Conservation (phyloP, 1,139 yeast species). For the Geotrichum carabidarum region DNA sequence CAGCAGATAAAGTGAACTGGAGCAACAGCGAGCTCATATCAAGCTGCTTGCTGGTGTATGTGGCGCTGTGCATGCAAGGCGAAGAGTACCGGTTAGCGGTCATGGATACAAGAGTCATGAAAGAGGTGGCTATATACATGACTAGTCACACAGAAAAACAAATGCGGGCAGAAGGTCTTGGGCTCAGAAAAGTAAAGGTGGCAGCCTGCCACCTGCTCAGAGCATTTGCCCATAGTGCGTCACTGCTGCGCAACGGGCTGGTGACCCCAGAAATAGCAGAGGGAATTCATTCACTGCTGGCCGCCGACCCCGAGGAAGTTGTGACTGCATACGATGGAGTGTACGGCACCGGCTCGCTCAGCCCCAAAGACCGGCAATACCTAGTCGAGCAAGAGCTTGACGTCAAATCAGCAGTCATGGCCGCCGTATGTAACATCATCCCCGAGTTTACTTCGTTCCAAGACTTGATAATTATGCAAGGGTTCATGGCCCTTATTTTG, state of each 20-base stretch:
- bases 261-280: conserved; percentile 54
- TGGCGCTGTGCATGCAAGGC: conserved; percentile 36
- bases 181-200: conserved; percentile 31
- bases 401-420: conserved; percentile 56
- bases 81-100: conserved; percentile 35
- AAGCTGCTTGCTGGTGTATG: conserved; percentile 32
- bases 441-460: conserved; percentile 76
- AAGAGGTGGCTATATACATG: conserved; percentile 31
- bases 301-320: conserved; percentile 24
- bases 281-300: conserved; percentile 43
- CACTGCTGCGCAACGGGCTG: conserved; percentile 62
- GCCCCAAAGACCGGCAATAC: conserved; percentile 28
- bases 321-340: conserved; percentile 11
- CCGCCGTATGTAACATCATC: conserved; percentile 69
- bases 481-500: conserved; percentile 48
- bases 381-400: conserved; percentile 39
- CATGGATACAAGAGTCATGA: conserved; percentile 34
- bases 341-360: conserved; percentile 19
- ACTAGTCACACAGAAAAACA: conserved; percentile 21
- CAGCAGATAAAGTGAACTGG: conserved; percentile 23
- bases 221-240: conserved; percentile 70
- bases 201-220: conserved; percentile 56
- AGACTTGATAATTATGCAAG: conserved; percentile 51
- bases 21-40: conserved; percentile 28
- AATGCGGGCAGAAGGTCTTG: conserved; percentile 19